Evolutionary conservation across 1,139 yeast genomes (phyloP), one percentile per base, ranked within the genome.

Genomic region (Blastobotrys capitulatus): DNA sequence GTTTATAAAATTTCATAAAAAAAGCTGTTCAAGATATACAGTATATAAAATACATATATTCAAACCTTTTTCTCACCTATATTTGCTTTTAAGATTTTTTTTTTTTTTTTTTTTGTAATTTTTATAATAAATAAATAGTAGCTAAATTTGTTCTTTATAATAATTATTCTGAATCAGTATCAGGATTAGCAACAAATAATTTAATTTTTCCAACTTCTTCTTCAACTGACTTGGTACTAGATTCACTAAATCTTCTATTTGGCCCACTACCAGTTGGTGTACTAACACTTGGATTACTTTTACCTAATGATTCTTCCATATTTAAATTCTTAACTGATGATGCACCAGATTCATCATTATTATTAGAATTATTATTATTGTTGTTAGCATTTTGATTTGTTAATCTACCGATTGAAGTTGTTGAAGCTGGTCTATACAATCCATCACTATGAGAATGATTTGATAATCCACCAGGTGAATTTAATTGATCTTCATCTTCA

Each of bases 131-230:
- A 47, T 40, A 42, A 43, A 36, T 27, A n/a, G 25, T 22, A 5
- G 4, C 25, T 22, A 5, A 5, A 5, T 15, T 18, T 6, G 9
- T 34, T 8, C 19, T 20, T 7, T 20, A 20, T 29, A 34, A 19
- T 6, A 12, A 41, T 38, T 52, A 57, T 37, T 56, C 56, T 18
- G 53, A 53, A 49, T 69, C 75, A 44, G 61, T 57, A 46, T 85
- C 94, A 0, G 94, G 94, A 55, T 85, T 85, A 35, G 89, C 90
- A 46, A 85, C 78, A 51, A 78, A 80, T 56, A 85, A 71, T 44
- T 76, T 72, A 59, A 74, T 69, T 42, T 67, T 63, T 46, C 69
- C 68, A 7, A 63, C 54, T 18, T 73, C 78, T 37, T 75, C 77
- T 34, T 64, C 63, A 9, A 60, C 70, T 59, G 60, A 66, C 65